phyloP scores from a whole-genome alignment of 345 rosid genomes.

The Eucalyptus sp. region DNA sequence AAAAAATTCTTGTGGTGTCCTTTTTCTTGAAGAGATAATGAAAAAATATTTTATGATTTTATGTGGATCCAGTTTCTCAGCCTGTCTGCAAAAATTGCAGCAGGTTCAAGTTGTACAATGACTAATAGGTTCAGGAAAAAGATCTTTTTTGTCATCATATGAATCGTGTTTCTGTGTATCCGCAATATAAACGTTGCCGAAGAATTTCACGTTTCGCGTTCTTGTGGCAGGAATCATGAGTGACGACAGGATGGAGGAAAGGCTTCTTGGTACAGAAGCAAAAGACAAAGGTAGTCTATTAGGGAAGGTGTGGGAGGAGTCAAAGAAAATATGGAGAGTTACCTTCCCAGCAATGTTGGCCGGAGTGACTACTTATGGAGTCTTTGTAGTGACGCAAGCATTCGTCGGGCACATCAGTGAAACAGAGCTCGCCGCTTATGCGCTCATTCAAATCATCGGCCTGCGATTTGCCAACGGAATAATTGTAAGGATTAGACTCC shows the following conservation, averaged over 20 bases:
- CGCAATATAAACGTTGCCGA: too few relatives aligned
- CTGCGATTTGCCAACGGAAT: conserved; percentile 29
- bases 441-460: conserved; percentile 30
- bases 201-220: neutral
- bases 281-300: neutral
- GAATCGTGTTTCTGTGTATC: too few relatives aligned
- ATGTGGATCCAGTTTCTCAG: neutral
- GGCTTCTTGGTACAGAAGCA: conserved; percentile 10
- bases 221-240: neutral
- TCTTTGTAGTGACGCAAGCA: conserved; percentile 37
- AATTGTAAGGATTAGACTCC: neutral
- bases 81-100: neutral
- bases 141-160: too few relatives aligned
- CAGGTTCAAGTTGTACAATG: neutral
- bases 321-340: conserved; percentile 31
- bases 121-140: too few relatives aligned
- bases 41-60: neutral
- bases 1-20: neutral
- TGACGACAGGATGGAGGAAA: neutral
- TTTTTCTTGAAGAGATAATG: neutral
- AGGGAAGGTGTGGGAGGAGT: conserved; percentile 15
- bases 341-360: conserved; percentile 41
- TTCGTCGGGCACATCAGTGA: conserved; percentile 35
- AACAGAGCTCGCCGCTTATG: conserved; percentile 30
- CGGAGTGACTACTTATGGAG: conserved; percentile 31